A percentile compares a stretch with the other conserved stretches of the same genome.
These are phyloP conservation scores for Plasmodium inui DNA, from an alignment of 169 alveolate genomes.

Conservation along the genomic window DNA sequence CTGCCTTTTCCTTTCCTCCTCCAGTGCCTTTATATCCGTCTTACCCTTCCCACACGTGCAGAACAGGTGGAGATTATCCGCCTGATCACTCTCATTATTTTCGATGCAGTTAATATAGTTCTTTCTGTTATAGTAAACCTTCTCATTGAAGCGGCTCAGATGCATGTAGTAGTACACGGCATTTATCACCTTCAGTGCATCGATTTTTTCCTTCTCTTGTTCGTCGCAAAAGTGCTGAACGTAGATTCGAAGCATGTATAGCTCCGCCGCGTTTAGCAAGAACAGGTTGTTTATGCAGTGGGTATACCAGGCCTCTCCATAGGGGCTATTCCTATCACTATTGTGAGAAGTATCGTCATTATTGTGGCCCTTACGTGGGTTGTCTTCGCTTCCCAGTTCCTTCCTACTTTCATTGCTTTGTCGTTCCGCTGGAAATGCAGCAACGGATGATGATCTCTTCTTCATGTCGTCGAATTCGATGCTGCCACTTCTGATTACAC, in stretches of 20 bases:
- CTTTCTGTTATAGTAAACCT: slow-evolving; percentile 45
- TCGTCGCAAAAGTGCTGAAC: slow-evolving; percentile 69
- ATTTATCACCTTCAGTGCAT: slow-evolving; percentile 58
- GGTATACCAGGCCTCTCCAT: slow-evolving; percentile 45
- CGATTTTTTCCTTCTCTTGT: slow-evolving; percentile 70
- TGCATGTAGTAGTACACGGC: slow-evolving; percentile 41
- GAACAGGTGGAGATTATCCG: slow-evolving; percentile 7
- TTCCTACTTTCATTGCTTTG: not conserved
- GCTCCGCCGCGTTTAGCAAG: slow-evolving; percentile 48
- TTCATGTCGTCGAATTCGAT: not conserved
- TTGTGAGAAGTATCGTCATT: not conserved
- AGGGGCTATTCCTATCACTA: not conserved
- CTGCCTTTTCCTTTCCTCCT: slow-evolving; percentile 27
- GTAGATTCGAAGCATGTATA: slow-evolving; percentile 40
- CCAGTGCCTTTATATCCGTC: slow-evolving; percentile 13
- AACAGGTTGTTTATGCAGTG: slow-evolving; percentile 46
- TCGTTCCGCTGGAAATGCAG: not conserved
- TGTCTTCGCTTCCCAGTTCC: not conserved
- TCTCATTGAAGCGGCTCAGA: slow-evolving; percentile 48
- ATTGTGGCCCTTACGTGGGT: not conserved
- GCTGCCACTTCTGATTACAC: not conserved
- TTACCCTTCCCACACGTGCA: slow-evolving; percentile 60
- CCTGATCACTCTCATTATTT: slow-evolving; percentile 46
- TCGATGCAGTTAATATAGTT: slow-evolving; percentile 51
- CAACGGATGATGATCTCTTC: not conserved